Percentiles rank a stretch among this genome's conserved stretches.
These are phyloP conservation scores for Leptodontidium sp. DNA, from an alignment of 2,329 filamentous ascomycete species.

Conservation along the genomic window DNA sequence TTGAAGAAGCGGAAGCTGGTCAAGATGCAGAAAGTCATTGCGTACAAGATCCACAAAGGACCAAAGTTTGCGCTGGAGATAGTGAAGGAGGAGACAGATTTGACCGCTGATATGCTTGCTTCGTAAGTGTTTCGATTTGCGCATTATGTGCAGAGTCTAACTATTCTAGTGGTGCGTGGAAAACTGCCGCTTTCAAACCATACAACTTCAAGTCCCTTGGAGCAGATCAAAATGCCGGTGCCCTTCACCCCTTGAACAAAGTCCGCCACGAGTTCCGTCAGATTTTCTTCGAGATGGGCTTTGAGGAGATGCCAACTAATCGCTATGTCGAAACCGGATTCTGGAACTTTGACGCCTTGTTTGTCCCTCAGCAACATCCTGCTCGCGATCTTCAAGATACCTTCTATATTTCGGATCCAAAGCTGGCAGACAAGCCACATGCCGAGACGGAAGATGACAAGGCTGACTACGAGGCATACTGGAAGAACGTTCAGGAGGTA, in stretches of 20 bases:
- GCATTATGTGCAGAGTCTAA: slow-evolving; percentile 31
- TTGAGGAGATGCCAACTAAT: slow-evolving; percentile 96
- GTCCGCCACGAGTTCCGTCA: slow-evolving; percentile 94
- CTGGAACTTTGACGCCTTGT: slow-evolving; percentile 99
- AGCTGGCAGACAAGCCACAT: slow-evolving; percentile 73
- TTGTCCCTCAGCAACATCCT: slow-evolving; percentile 96
- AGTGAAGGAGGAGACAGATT: slow-evolving; percentile 90
- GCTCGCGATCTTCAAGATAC: slow-evolving; percentile 97
- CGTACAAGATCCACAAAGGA: slow-evolving; percentile 85
- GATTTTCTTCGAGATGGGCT: slow-evolving; percentile 99
- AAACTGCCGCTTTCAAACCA: slow-evolving; percentile 86
- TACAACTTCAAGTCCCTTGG: slow-evolving; percentile 78
- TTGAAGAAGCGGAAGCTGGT: slow-evolving; percentile 93
- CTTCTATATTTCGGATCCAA: slow-evolving; percentile 95
- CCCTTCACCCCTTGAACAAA: slow-evolving; percentile 82
- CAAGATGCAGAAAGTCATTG: slow-evolving; percentile 82
- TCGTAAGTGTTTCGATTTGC: slow-evolving; percentile 50
- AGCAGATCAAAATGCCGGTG: slow-evolving; percentile 66
- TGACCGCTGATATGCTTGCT: slow-evolving; percentile 91
- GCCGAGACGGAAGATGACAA: slow-evolving; percentile 62
- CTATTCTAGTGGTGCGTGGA: slow-evolving; percentile 76
- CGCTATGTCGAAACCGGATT: slow-evolving; percentile 95
- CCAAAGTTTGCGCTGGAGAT: slow-evolving; percentile 89
- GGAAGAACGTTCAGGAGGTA: slow-evolving; percentile 84
- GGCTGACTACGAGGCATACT: slow-evolving; percentile 83